Percentiles rank a stretch among this genome's conserved stretches.
Evolutionary conservation across 495 filamentous ascomycete genomes (phyloP).

Genomic region (Penicilliopsis zonata): DNA sequence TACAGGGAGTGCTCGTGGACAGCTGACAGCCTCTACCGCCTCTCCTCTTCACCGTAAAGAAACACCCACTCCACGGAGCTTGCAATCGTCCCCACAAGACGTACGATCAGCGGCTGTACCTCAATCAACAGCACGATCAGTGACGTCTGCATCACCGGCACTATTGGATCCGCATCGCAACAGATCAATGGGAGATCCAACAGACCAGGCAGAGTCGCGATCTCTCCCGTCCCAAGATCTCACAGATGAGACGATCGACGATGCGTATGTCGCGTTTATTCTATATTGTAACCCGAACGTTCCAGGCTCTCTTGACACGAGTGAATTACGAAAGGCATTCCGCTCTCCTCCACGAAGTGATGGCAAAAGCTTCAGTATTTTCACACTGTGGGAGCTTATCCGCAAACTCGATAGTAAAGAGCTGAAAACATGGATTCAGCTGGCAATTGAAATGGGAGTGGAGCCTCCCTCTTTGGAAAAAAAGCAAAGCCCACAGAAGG

Average conservation of each 20-base stretch:
- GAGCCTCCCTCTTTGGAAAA: conserved; percentile 75
- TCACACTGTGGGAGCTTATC: conserved; percentile 71
- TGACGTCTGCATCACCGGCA: conserved; percentile 32
- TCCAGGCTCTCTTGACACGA: conserved; percentile 56
- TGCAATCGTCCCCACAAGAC: conserved; percentile 31
- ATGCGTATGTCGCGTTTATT: conserved; percentile 81
- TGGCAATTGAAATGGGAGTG: conserved; percentile 82
- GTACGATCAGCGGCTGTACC: conserved; percentile 18
- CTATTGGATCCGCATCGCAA: conserved; percentile 23
- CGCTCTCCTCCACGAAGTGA: conserved; percentile 80
- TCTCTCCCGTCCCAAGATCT: conserved; percentile 58
- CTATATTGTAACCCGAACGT: conserved; percentile 83
- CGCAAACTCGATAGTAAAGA: conserved; percentile 72
- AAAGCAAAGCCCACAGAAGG: conserved; percentile 90
- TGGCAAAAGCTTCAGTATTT: conserved; percentile 83
- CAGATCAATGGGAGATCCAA: conserved; percentile 18
- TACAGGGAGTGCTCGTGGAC: conserved; percentile 28
- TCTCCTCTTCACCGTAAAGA: conserved; percentile 30
- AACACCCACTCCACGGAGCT: conserved; percentile 32
- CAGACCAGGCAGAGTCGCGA: conserved; percentile 24
- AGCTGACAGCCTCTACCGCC: conserved; percentile 24
- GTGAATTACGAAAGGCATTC: conserved; percentile 68
- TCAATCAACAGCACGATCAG: conserved; percentile 19
- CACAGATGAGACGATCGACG: conserved; percentile 64
- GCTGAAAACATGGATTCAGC: conserved; percentile 91